phyloP scores from a whole-genome alignment of 495 filamentous ascomycete species.

The Trichocladium uniseriatum region DNA sequence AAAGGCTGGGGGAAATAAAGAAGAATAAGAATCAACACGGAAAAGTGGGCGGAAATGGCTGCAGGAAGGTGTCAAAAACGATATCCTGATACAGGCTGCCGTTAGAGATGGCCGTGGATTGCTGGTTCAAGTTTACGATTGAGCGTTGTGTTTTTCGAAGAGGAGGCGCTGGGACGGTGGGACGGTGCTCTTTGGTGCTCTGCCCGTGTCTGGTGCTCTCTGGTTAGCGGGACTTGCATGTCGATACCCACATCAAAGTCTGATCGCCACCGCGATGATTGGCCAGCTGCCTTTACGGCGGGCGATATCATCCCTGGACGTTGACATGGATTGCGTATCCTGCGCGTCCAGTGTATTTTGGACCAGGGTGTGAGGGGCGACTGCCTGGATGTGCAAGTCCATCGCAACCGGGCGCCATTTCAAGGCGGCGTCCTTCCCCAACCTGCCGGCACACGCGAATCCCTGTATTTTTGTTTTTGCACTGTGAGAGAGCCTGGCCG shows the following conservation, averaged over 20 bases:
- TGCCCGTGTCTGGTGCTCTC: too few species aligned
- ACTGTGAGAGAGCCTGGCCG: too few species aligned
- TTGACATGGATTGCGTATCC: too few species aligned
- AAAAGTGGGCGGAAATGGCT: conserved; percentile 1
- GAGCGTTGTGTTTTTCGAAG: conserved; percentile 1
- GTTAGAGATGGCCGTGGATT: conserved; percentile 11
- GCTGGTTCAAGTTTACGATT: conserved; percentile 7
- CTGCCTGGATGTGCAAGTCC: background rate
- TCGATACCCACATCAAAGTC: conserved; percentile 23
- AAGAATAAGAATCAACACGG: conserved; percentile 1
- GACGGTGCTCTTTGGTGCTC: too few species aligned
- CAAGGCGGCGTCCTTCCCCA: background rate
- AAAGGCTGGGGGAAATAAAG: conserved; percentile 8
- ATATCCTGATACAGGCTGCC: conserved; percentile 12
- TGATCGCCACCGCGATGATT: conserved; percentile 29
- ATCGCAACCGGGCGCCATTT: background rate
- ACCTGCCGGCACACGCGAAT: too few species aligned
- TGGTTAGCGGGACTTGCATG: background rate
- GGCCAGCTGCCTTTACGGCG: conserved; percentile 18
- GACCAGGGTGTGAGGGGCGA: background rate
- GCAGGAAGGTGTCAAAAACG: background rate
- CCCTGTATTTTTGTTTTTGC: too few species aligned
- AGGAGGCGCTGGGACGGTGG: conserved; percentile 10
- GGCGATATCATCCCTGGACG: conserved; percentile 13
- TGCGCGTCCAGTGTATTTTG: conserved; percentile 1